Evolutionary conservation across 495 filamentous ascomycete genomes (phyloP).

Genomic region (Immersiella caudata): DNA sequence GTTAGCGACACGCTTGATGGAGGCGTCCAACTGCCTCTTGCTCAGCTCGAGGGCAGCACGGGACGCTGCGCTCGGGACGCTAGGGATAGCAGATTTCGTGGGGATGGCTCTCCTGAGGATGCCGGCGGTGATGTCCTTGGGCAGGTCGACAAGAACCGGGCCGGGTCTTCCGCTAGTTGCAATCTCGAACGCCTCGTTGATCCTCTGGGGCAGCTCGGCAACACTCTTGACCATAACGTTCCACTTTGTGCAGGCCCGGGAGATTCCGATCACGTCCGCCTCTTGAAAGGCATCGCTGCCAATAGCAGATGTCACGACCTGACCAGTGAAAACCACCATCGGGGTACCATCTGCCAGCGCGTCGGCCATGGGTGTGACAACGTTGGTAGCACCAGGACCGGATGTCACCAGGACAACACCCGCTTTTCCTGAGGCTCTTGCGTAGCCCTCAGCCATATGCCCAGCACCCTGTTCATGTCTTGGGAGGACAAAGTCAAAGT

Average conservation of each 20-base stretch:
- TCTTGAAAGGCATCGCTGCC: conserved; percentile 83
- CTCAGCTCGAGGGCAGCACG: conserved; percentile 63
- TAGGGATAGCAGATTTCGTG: conserved; percentile 62
- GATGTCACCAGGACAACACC: conserved; percentile 81
- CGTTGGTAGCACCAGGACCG: conserved; percentile 77
- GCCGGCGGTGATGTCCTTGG: conserved; percentile 76
- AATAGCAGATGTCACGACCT: conserved; percentile 72
- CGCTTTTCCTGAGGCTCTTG: conserved; percentile 71
- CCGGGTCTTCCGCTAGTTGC: conserved; percentile 75
- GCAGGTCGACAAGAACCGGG: conserved; percentile 78
- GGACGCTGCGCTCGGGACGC: conserved; percentile 70
- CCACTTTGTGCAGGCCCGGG: conserved; percentile 80
- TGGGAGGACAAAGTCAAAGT: conserved; percentile 76
- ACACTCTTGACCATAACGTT: conserved; percentile 83
- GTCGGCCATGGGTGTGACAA: conserved; percentile 78
- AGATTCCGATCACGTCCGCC: conserved; percentile 76
- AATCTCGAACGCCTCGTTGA: conserved; percentile 86
- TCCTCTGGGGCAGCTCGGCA: conserved; percentile 73
- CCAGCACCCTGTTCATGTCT: conserved; percentile 81
- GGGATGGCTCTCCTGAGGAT: conserved; percentile 70
- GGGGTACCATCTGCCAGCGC: conserved; percentile 78
- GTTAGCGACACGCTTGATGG: conserved; percentile 64
- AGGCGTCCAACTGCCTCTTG: conserved; percentile 59
- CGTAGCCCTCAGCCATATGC: conserved; percentile 82
- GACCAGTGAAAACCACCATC: conserved; percentile 78